Evolutionary conservation across 257 asterid species (phyloP).

Genomic region (Scutellaria minor): DNA sequence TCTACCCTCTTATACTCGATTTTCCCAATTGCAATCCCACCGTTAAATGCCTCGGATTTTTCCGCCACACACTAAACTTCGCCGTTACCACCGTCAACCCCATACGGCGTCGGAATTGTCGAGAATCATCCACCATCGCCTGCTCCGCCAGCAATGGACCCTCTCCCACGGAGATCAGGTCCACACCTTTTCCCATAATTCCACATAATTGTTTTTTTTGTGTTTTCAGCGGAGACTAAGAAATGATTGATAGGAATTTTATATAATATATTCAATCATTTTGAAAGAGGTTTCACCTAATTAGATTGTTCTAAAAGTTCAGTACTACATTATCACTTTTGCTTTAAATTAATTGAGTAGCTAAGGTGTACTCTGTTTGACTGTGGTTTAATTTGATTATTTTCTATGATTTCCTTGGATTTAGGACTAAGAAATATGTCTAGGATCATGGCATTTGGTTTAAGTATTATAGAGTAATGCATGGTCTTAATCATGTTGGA

Average conservation of each 20-base stretch:
- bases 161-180: constrained; percentile 63
- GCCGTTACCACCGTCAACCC: constrained; percentile 29
- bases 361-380: too few species aligned
- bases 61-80: constrained; percentile 34
- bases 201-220: neutral
- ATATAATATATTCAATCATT: neutral
- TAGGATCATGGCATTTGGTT: neutral
- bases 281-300: neutral
- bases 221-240: neutral
- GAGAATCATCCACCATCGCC: constrained; percentile 33
- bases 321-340: neutral
- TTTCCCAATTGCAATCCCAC: constrained; percentile 39
- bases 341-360: too few species aligned
- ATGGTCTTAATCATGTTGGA: neutral
- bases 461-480: neutral
- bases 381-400: neutral
- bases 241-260: neutral
- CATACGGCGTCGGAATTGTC: constrained; percentile 35
- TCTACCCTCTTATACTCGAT: constrained; percentile 31
- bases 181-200: neutral
- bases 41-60: constrained; percentile 20
- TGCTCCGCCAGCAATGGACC: constrained; percentile 62
- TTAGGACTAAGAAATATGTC: neutral
- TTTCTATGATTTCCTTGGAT: constrained; percentile 2
- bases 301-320: neutral